phyloP scores from a whole-genome alignment of 306 rosid genomes.

The Castanea crenata region DNA sequence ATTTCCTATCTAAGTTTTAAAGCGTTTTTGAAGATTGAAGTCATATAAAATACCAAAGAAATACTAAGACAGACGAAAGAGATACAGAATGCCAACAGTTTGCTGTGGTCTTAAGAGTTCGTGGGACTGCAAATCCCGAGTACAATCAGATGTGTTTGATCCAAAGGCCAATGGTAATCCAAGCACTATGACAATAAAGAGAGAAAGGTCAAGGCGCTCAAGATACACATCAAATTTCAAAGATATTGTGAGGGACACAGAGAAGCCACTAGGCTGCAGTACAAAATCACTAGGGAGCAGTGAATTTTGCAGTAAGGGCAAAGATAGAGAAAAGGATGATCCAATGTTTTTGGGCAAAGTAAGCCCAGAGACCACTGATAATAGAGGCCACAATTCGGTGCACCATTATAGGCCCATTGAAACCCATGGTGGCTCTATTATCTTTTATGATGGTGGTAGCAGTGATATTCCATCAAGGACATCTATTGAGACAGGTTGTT shows the following conservation, averaged over 20 bases:
- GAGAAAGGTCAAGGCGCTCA: not conserved
- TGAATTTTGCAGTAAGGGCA: constrained; percentile 17
- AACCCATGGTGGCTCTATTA: not conserved
- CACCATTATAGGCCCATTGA: constrained; percentile 12
- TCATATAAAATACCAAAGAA: constrained; percentile 9
- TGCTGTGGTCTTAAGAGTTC: constrained; percentile 45
- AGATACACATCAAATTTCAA: constrained; percentile 32
- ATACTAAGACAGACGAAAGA: not conserved
- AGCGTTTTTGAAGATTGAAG: constrained; percentile 10
- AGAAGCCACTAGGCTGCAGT: constrained; percentile 27
- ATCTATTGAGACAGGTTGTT: constrained; percentile 20
- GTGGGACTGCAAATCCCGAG: constrained; percentile 39
- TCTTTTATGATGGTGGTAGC: constrained; percentile 21
- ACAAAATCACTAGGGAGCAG: constrained; percentile 10
- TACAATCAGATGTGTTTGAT: constrained; percentile 41
- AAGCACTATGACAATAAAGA: constrained; percentile 15
- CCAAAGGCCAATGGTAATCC: constrained; percentile 25
- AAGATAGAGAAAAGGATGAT: not conserved
- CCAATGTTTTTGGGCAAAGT: not conserved
- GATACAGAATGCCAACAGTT: constrained; percentile 33
- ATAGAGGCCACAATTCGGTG: not conserved
- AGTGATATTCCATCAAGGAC: constrained; percentile 12
- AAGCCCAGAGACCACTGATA: not conserved
- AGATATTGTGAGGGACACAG: constrained; percentile 28
- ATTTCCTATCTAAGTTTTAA: constrained; percentile 15